Base-by-base conservation (phyloP, 108 stramenopile genomes). In the Fragilaria radians region DNA sequence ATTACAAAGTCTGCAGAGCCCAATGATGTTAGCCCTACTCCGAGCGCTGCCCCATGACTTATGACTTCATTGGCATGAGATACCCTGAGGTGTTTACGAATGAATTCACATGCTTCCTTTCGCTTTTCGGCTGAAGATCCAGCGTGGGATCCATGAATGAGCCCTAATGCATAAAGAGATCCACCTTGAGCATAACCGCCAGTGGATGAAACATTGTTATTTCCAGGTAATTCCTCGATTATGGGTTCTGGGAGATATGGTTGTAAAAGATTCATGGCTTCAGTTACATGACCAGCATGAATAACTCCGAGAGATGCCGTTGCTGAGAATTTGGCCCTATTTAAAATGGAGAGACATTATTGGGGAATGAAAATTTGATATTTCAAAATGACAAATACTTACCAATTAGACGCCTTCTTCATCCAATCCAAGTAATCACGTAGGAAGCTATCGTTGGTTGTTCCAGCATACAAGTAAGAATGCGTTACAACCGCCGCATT, bases 341-440 rank as follows among this genome's bases (percentile, higher is more conserved):
- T n/a, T 18, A 23, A 52, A 2, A 22, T 47, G 47, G 26, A 29
- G 32, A 52, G 18, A 48, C 30, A 61, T 24, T 5, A 28, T 45
- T 46, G 23, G 7, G 48, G 28, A 59, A n/a, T 24, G 55, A 54
- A 3, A 17, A 47, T 11, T 65, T 27, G 18, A 57, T 56, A 11
- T 19, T 57, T 17, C 32, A 24, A 28, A 3, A 26, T 31, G 33
- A 28, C 30, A 50, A 18, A 32, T 32, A 77, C 91, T 59, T 71
- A 92, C 99, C 99, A 99, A 82, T 98, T 97, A 68, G 82, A 82
- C 19, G 99, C 97, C 67, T 97, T 95, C 54, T 93, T 95, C 90
- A 99, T 88, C 97, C 97, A 99, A 48, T 98, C 97, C 60, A 98
- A 80, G 77, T 99, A 83, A 54, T 98, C 91, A 53, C 99, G 76